These are phyloP conservation scores for Scheffersomyces titani DNA, from an alignment of 1,139 yeast genomes.

Conservation along the genomic window DNA sequence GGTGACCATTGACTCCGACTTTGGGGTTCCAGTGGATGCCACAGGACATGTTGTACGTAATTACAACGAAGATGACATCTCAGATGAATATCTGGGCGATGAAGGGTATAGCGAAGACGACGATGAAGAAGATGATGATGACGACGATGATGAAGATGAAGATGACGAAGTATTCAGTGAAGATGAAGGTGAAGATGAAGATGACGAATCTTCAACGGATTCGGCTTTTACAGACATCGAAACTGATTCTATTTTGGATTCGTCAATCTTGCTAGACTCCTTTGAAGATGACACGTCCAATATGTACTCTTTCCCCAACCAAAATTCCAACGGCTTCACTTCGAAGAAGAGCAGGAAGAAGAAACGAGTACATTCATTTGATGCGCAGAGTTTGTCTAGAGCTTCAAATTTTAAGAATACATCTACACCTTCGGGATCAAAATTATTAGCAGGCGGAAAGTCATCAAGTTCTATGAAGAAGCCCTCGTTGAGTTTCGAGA, in stretches of 20 bases:
- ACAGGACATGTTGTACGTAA: conserved; percentile 19
- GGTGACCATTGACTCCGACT: conserved; percentile 35
- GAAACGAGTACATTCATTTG: conserved; percentile 20
- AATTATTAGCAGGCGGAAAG: not conserved
- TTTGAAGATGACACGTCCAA: conserved; percentile 16
- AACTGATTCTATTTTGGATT: conserved; percentile 37
- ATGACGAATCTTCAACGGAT: conserved; percentile 34
- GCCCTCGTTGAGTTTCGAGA: conserved; percentile 25
- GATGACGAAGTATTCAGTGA: conserved; percentile 4
- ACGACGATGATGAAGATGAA: conserved; percentile 10
- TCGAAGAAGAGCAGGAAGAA: conserved; percentile 19
- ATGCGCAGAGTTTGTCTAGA: conserved; percentile 17
- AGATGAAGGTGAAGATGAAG: conserved; percentile 15
- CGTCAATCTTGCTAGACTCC: conserved; percentile 32
- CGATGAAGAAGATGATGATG: conserved; percentile 6
- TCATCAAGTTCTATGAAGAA: conserved; percentile 3
- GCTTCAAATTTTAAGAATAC: conserved; percentile 5
- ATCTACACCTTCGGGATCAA: conserved; percentile 6
- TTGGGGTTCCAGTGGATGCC: conserved; percentile 29
- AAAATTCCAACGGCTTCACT: conserved; percentile 11
- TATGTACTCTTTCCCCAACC: conserved; percentile 18
- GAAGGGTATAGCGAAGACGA: not conserved
- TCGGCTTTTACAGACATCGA: conserved; percentile 51
- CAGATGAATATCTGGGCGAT: not conserved
- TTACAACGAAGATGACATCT: not conserved